These are phyloP conservation scores for Leptodontidium sp. DNA, from an alignment of 2,329 filamentous ascomycete species.

Conservation along the genomic window DNA sequence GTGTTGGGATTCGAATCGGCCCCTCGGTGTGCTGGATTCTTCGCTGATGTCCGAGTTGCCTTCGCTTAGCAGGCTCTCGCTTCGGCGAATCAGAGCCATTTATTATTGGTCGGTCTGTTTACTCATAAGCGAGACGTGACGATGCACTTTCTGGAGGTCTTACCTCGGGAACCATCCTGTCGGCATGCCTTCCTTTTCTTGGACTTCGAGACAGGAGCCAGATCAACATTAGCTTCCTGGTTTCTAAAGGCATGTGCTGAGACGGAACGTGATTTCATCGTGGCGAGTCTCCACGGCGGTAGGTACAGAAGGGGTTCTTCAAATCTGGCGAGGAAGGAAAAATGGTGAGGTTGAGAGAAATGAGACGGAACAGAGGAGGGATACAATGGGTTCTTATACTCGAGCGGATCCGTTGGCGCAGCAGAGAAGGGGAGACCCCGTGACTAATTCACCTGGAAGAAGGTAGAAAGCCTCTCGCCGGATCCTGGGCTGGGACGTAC, in stretches of 20 bases:
- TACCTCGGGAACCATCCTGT: neutral
- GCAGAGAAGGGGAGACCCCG: no score
- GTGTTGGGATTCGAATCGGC: neutral
- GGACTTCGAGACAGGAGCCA: no score
- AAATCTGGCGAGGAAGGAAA: constrained; percentile 4
- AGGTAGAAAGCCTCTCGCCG: no score
- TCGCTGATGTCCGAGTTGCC: neutral
- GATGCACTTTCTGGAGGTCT: constrained; percentile 1
- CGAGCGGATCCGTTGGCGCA: constrained; percentile 1
- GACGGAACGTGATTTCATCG: neutral
- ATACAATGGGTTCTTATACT: neutral
- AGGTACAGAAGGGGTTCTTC: neutral
- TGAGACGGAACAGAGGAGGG: constrained; percentile 5
- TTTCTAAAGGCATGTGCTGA: no score
- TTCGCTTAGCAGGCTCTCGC: constrained; percentile 3
- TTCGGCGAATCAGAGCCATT: neutral
- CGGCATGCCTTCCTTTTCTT: no score
- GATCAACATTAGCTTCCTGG: no score
- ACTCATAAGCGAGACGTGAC: constrained; percentile 2
- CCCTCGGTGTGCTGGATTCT: neutral
- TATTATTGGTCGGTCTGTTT: constrained; percentile 1
- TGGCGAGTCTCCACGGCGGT: constrained; percentile 1
- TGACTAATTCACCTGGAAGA: no score
- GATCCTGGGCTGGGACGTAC: no score
- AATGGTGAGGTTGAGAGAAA: neutral